Conservation (phyloP, 2,329 filamentous ascomycete species). For the Monilinia fructigena region DNA sequence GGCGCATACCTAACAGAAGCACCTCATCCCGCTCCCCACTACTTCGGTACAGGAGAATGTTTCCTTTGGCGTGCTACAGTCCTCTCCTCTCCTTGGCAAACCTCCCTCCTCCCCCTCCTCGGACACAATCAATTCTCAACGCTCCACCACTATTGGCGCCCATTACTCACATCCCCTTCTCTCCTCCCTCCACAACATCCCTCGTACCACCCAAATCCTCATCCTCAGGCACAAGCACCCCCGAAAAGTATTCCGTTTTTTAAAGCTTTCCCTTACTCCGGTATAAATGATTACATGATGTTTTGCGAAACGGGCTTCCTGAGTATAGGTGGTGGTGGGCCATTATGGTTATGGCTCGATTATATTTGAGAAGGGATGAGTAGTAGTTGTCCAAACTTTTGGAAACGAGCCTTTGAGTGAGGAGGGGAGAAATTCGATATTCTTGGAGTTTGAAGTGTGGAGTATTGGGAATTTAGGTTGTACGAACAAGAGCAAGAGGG, state of each 20-base stretch:
- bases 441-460: slow-evolving; percentile 91
- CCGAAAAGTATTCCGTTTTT: slow-evolving; percentile 89
- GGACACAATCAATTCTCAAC: slow-evolving; percentile 60
- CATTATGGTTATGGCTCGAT: slow-evolving; percentile 91
- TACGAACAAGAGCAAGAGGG: not conserved
- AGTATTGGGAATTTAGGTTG: slow-evolving; percentile 62
- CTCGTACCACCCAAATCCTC: slow-evolving; percentile 32
- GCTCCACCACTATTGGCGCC: slow-evolving; percentile 58
- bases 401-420: slow-evolving; percentile 93
- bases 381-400: slow-evolving; percentile 79
- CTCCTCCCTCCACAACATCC: slow-evolving; percentile 30
- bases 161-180: slow-evolving; percentile 20
- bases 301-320: slow-evolving; percentile 84
- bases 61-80: slow-evolving; percentile 81
- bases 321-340: slow-evolving; percentile 82
- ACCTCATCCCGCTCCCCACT: slow-evolving; percentile 76
- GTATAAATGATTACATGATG: slow-evolving; percentile 95
- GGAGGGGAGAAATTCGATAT: slow-evolving; percentile 87
- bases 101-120: slow-evolving; percentile 67
- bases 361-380: slow-evolving; percentile 79
- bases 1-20: slow-evolving; percentile 92
- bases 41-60: slow-evolving; percentile 95
- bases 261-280: slow-evolving; percentile 95
- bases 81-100: slow-evolving; percentile 49
- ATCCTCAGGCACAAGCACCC: slow-evolving; percentile 49